A percentile compares a stretch with the other conserved stretches of the same genome.
Evolutionary conservation across 208 protist species (phyloP).

Genomic region (Crithidia mellificae): DNA sequence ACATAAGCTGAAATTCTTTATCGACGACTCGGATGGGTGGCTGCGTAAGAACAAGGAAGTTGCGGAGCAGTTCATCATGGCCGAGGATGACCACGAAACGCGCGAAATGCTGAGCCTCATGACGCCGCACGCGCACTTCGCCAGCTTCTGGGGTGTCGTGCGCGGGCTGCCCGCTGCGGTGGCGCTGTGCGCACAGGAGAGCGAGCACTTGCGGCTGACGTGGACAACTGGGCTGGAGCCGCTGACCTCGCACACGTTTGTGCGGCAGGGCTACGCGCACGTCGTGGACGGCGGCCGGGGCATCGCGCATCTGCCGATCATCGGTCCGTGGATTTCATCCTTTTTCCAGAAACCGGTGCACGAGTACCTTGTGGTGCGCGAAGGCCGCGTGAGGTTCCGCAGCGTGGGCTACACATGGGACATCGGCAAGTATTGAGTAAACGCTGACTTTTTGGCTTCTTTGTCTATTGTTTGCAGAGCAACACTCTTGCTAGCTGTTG

Average conservation of each 20-base stretch:
- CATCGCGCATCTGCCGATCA: conserved; percentile 40
- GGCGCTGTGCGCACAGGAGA: conserved; percentile 57
- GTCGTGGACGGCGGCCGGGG: conserved; percentile 45
- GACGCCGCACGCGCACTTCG: conserved; percentile 48
- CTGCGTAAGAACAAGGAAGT: conserved; percentile 50
- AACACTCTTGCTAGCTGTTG: too few species aligned
- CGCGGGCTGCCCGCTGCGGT: conserved; percentile 54
- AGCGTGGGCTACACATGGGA: conserved; percentile 76
- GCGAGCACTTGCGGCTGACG: conserved; percentile 53
- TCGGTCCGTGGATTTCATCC: conserved; percentile 59
- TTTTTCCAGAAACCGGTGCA: conserved; percentile 64
- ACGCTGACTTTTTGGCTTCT: too few species aligned
- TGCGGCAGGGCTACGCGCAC: conserved; percentile 70
- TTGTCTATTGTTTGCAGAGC: too few species aligned
- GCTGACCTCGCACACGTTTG: conserved; percentile 75
- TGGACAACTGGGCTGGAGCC: conserved; percentile 56
- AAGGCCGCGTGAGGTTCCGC: conserved; percentile 72
- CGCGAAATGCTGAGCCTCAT: conserved; percentile 59
- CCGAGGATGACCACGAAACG: conserved; percentile 73
- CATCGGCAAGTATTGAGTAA: conserved; percentile 52
- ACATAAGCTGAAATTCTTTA: conserved; percentile 74
- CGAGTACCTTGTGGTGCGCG: conserved; percentile 73
- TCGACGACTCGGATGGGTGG: conserved; percentile 70
- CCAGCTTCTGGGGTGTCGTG: conserved; percentile 81
- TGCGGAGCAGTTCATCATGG: conserved; percentile 64